Conservation (phyloP, 2,329 filamentous ascomycete genomes). For the Penicillium rolfsii region DNA sequence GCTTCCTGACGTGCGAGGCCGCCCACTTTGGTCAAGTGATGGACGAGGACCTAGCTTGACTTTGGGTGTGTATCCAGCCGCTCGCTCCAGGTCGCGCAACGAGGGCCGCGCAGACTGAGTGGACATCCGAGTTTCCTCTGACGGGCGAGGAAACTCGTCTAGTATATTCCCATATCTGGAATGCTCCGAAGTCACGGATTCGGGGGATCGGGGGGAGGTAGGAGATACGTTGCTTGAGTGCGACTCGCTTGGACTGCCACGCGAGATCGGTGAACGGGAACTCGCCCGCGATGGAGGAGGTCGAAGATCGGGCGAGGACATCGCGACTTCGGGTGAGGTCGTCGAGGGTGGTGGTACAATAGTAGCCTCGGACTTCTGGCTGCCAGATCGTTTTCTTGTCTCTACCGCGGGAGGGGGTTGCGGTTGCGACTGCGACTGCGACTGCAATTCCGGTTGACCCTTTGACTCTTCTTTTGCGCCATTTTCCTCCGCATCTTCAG, state of each 20-base stretch:
- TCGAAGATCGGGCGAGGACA: conserved; percentile 20
- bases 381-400: conserved; percentile 32
- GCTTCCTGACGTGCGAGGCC: conserved; percentile 62
- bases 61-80: conserved; percentile 58
- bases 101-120: conserved; percentile 50
- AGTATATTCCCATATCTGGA: conserved; percentile 34
- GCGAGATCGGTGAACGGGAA: conserved; percentile 26
- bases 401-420: conserved; percentile 26
- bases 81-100: conserved; percentile 48
- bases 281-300: conserved; percentile 26
- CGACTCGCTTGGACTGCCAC: conserved; percentile 23
- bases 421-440: conserved; percentile 28
- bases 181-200: conserved; percentile 26
- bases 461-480: conserved; percentile 55
- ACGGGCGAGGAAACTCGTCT: conserved; percentile 42
- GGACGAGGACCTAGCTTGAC: conserved; percentile 88
- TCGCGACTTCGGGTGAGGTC: conserved; percentile 21
- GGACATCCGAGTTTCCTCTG: conserved; percentile 43
- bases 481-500: conserved; percentile 87
- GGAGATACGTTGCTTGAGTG: conserved; percentile 23
- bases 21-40: conserved; percentile 64
- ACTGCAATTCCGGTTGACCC: conserved; percentile 45
- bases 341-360: conserved; percentile 36
- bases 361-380: conserved; percentile 42
- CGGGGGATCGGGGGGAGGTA: conserved; percentile 19